Percentiles rank a stretch among this genome's conserved stretches.
These are phyloP conservation scores for Marsdenia floribunda DNA, from an alignment of 257 asterid species.

Conservation along the genomic window DNA sequence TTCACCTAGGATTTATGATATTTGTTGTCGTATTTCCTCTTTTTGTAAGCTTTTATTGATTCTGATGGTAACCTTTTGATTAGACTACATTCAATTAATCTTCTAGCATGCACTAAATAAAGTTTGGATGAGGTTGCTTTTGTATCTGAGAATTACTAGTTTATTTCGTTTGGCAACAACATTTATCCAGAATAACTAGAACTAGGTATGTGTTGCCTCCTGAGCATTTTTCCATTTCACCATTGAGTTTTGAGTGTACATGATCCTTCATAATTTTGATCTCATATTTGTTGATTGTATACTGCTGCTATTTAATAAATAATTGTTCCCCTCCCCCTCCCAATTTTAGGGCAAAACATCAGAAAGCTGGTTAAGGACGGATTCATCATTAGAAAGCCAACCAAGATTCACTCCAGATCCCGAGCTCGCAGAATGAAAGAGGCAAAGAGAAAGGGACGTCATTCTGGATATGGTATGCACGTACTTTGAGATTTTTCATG, in stretches of 20 bases:
- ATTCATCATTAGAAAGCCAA: constrained; percentile 87
- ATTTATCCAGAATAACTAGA: too few relatives aligned
- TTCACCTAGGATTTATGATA: background rate
- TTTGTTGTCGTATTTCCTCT: background rate
- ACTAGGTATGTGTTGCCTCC: too few relatives aligned
- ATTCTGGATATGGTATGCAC: constrained; percentile 81
- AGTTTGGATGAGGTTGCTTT: too few relatives aligned
- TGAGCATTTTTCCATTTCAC: too few relatives aligned
- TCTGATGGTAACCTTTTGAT: background rate
- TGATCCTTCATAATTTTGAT: too few relatives aligned
- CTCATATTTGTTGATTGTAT: too few relatives aligned
- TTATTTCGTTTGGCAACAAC: too few relatives aligned
- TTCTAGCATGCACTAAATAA: background rate
- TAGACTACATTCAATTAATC: background rate
- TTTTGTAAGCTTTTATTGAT: background rate
- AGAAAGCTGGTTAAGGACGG: constrained; percentile 93
- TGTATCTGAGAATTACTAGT: too few relatives aligned
- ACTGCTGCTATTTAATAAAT: too few relatives aligned
- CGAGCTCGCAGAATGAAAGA: constrained; percentile 95
- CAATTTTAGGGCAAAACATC: constrained; percentile 61
- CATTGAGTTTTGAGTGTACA: too few relatives aligned
- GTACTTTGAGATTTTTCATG: background rate
- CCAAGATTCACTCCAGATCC: constrained; percentile 89
- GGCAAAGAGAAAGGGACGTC: constrained; percentile 96
- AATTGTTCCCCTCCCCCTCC: background rate